Evolutionary conservation across 2,329 filamentous ascomycete genomes (phyloP).

Genomic region (Truncatella angustata): DNA sequence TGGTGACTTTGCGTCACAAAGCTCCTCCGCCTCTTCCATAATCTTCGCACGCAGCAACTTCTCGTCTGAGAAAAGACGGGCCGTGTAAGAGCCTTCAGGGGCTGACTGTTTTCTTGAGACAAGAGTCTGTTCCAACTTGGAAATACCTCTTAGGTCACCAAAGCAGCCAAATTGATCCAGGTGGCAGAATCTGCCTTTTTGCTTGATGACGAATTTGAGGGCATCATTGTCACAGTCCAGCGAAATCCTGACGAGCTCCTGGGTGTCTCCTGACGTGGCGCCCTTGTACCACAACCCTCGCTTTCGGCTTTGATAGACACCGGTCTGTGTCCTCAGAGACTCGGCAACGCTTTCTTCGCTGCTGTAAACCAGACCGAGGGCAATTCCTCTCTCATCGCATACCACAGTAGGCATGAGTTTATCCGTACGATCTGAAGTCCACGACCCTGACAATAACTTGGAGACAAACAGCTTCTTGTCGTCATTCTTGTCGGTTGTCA

Average conservation of each 20-base stretch:
- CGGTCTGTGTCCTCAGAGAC: slow-evolving; percentile 72
- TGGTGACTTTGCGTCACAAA: slow-evolving; percentile 80
- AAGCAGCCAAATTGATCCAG: slow-evolving; percentile 91
- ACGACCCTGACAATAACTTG: slow-evolving; percentile 70
- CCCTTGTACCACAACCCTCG: slow-evolving; percentile 96
- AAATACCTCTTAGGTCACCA: slow-evolving; percentile 76
- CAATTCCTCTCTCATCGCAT: slow-evolving; percentile 80
- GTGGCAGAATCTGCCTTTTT: slow-evolving; percentile 93
- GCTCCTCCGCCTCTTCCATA: slow-evolving; percentile 95
- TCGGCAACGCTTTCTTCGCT: slow-evolving; percentile 87
- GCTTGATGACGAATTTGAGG: slow-evolving; percentile 82
- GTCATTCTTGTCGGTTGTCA: slow-evolving; percentile 68
- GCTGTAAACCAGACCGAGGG: slow-evolving; percentile 90
- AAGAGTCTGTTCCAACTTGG: slow-evolving; percentile 84
- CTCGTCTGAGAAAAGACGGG: slow-evolving; percentile 85
- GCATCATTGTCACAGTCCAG: slow-evolving; percentile 95
- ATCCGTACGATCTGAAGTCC: slow-evolving; percentile 79
- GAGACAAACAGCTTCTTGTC: slow-evolving; percentile 62
- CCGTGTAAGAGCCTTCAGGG: slow-evolving; percentile 89
- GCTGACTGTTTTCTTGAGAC: slow-evolving; percentile 78
- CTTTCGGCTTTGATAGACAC: slow-evolving; percentile 96
- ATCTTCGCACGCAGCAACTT: slow-evolving; percentile 93
- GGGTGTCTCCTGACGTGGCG: slow-evolving; percentile 88
- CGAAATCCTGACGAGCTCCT: slow-evolving; percentile 80
- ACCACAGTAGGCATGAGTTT: slow-evolving; percentile 87